Evolutionary conservation across 2,329 filamentous ascomycete species (phyloP).

Genomic region (Teratosphaeria zuluensis): DNA sequence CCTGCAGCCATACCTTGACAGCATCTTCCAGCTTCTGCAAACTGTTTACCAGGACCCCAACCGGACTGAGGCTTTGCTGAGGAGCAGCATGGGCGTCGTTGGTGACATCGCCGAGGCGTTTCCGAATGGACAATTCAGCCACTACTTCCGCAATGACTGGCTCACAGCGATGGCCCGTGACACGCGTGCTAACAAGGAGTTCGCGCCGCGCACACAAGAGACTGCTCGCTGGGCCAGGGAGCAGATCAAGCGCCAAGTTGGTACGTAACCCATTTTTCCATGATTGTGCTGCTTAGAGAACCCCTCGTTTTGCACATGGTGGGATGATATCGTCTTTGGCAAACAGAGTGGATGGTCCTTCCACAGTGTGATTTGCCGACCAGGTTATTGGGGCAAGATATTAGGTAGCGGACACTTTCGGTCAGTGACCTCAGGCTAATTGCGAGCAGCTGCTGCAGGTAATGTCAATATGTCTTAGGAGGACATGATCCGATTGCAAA

Average conservation of each 20-base stretch:
- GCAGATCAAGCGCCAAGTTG: conserved; percentile 81
- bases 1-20: conserved; percentile 67
- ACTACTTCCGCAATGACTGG: conserved; percentile 86
- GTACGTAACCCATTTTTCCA: conserved; percentile 12
- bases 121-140: conserved; percentile 75
- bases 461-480: conserved; percentile 12
- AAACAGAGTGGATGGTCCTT: not conserved
- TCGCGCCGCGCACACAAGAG: conserved; percentile 72
- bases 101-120: conserved; percentile 92
- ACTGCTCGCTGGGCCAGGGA: conserved; percentile 96
- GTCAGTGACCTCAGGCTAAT: not conserved
- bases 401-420: not conserved
- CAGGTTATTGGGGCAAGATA: not conserved
- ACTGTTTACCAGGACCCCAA: conserved; percentile 72
- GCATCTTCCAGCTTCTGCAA: conserved; percentile 80
- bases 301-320: not conserved
- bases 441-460: conserved; percentile 11
- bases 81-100: conserved; percentile 94
- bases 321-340: not conserved
- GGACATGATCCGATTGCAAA: not conserved
- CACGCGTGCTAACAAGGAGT: conserved; percentile 81
- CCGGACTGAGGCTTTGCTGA: conserved; percentile 82
- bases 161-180: conserved; percentile 83
- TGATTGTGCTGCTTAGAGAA: not conserved
- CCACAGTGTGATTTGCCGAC: too few species aligned